Percentiles rank a stretch among this genome's conserved stretches.
Conservation (phyloP, 345 rosid species). For the Gossypium longicalyx region DNA sequence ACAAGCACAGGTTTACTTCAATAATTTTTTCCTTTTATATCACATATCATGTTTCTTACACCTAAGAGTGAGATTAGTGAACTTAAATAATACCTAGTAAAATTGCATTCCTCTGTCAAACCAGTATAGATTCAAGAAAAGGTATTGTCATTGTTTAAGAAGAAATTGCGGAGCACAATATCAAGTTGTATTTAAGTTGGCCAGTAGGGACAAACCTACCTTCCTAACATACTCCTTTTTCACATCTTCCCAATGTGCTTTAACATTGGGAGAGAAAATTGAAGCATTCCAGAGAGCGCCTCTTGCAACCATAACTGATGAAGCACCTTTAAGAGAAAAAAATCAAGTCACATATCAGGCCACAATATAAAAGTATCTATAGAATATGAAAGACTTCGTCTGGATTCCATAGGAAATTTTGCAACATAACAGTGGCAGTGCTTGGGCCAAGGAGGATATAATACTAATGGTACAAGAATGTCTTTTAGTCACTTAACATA, state of each 20-base stretch:
- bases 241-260: constrained; percentile 67
- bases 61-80: not conserved
- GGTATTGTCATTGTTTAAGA: constrained; percentile 1
- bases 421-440: not conserved
- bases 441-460: not conserved
- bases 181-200: not conserved
- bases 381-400: constrained; percentile 7
- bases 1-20: constrained; percentile 2
- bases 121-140: not conserved
- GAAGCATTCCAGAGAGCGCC: constrained; percentile 98
- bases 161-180: not conserved
- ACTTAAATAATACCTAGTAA: not conserved
- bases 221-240: constrained; percentile 66
- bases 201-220: constrained; percentile 32
- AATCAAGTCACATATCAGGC: not conserved
- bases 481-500: not conserved
- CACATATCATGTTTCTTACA: not conserved
- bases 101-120: not conserved
- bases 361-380: not conserved
- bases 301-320: constrained; percentile 90
- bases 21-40: not conserved
- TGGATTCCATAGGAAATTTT: not conserved
- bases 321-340: constrained; percentile 47
- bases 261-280: constrained; percentile 70
- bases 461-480: not conserved